These are phyloP conservation scores for Cronartium quercuum DNA, from an alignment of 1,284 basidiomycete species.

Conservation along the genomic window DNA sequence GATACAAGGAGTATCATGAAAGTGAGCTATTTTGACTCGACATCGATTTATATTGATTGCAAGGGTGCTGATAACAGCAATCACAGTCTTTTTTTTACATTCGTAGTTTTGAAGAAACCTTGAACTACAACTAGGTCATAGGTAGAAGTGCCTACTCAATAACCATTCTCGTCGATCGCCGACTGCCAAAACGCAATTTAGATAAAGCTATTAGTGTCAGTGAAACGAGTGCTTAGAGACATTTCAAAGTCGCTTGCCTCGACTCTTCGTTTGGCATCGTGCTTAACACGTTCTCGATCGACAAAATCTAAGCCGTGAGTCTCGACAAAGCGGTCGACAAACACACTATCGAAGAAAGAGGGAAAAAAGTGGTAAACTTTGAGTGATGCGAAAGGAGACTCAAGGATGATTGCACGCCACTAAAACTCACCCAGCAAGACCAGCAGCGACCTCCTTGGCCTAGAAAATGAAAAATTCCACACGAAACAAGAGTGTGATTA, in stretches of 20 bases:
- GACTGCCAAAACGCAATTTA: not conserved
- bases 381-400: not conserved
- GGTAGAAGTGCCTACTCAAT: not conserved
- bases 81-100: no score
- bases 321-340: constrained; percentile 41
- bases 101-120: no score
- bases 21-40: no score
- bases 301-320: constrained; percentile 41
- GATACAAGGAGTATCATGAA: no score
- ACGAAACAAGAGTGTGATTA: no score
- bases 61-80: no score
- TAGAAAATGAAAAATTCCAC: no score
- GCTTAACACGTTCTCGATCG: constrained; percentile 32
- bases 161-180: not conserved
- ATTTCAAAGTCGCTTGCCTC: not conserved
- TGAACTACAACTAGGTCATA: no score
- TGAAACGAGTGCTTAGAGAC: not conserved
- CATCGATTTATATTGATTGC: no score
- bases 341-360: constrained; percentile 9
- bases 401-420: not conserved
- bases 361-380: not conserved
- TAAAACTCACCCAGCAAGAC: constrained; percentile 17
- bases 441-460: constrained; percentile 38
- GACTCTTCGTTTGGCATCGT: constrained; percentile 9
- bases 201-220: not conserved